Evolutionary conservation across 1,284 basidiomycete species (phyloP).

Genomic region (Ceratobasidium sp.): DNA sequence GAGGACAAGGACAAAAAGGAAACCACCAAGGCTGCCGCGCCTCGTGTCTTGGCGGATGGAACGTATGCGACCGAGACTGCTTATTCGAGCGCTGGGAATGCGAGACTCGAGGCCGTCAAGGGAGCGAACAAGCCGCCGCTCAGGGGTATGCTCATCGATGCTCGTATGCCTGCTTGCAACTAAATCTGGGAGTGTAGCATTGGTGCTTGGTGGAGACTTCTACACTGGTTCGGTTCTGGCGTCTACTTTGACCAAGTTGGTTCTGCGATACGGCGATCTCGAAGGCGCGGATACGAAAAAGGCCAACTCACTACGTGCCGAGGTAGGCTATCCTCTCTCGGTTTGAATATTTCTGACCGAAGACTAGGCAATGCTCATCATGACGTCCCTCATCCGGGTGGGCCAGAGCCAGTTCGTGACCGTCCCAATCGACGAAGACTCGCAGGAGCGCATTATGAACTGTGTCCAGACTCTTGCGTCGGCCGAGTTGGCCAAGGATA

Average conservation of each 20-base stretch:
- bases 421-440: constrained; percentile 97
- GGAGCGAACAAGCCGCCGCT: constrained; percentile 90
- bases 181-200: constrained; percentile 55
- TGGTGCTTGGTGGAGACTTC: constrained; percentile 95
- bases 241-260: constrained; percentile 89
- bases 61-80: constrained; percentile 98
- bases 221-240: constrained; percentile 94
- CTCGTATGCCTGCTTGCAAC: background rate
- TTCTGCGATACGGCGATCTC: constrained; percentile 78
- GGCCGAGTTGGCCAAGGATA: constrained; percentile 65
- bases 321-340: constrained; percentile 57
- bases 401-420: constrained; percentile 96
- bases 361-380: constrained; percentile 89
- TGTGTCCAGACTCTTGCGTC: constrained; percentile 89
- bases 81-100: constrained; percentile 71
- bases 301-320: constrained; percentile 82
- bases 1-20: constrained; percentile 54
- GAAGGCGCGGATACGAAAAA: constrained; percentile 60
- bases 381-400: constrained; percentile 96
- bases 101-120: constrained; percentile 80
- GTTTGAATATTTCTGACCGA: background rate
- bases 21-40: constrained; percentile 44
- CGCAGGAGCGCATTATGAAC: constrained; percentile 94
- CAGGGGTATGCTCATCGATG: constrained; percentile 59
- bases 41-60: constrained; percentile 87